Conservation (phyloP, 2,329 filamentous ascomycete genomes). For the Fusarium pininemorale region DNA sequence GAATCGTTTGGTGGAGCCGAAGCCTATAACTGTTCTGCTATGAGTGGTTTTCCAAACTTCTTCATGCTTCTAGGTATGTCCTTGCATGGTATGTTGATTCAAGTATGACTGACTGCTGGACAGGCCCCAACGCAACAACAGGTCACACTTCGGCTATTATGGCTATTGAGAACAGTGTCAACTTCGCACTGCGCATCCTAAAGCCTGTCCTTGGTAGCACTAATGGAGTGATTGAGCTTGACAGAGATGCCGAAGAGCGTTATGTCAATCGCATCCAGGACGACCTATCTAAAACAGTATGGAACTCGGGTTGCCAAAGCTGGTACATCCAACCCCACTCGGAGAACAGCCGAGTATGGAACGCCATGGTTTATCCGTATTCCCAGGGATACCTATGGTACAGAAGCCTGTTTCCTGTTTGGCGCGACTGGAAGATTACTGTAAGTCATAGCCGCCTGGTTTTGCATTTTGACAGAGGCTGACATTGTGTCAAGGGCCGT, state of each 20-base stretch:
- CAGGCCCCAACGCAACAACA: not conserved
- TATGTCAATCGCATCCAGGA: not conserved
- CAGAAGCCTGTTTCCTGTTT: not conserved
- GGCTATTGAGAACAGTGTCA: not conserved
- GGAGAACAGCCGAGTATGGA: not conserved
- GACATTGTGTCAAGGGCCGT: not conserved
- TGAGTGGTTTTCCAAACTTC: not conserved
- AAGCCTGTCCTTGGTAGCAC: not conserved
- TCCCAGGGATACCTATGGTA: not conserved
- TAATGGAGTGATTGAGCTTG: not conserved
- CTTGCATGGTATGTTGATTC: accelerated
- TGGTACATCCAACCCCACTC: not conserved
- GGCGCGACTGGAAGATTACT: not conserved
- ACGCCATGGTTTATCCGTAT: not conserved
- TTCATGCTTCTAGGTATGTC: not conserved
- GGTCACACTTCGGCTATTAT: not conserved
- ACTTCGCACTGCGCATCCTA: not conserved
- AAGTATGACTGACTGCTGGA: not conserved
- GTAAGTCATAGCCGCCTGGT: not conserved
- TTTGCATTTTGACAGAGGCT: not conserved
- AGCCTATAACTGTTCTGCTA: not conserved
- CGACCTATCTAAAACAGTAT: not conserved
- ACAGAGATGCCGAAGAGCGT: not conserved
- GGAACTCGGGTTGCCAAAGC: not conserved
- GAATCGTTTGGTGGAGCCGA: not conserved